Base-by-base conservation (phyloP, 129 eudicot genomes). In the Centaurea solstitialis region DNA sequence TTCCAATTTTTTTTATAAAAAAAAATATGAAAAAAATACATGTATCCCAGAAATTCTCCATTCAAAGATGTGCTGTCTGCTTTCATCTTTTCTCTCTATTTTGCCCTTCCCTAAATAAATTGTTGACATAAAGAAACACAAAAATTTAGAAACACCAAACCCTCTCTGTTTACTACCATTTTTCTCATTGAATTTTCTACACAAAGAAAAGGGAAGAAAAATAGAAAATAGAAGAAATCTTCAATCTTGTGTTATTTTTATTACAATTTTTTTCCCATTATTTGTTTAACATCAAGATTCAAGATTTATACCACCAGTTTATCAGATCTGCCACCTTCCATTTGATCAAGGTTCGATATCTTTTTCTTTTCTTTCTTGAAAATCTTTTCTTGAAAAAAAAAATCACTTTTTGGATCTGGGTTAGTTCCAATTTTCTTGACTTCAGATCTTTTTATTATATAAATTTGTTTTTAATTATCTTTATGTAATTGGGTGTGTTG, bases 371-470 rank as follows among this genome's bases (percentile, higher is more conserved):
- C n/a, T n/a, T n/a, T n/a, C n/a, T n/a, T n/a, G n/a, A n/a, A n/a
- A n/a, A n/a, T n/a, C n/a, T n/a, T n/a, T n/a, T n/a, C 73, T 80
- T 80, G 45, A 70, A 69, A 75, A 73, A 13, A 13, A 3, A 35
- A 70, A 68, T 76, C 78, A 68, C 45, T 70, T 75, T 82, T 82
- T 9, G 72, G 68, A 83, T 83, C 86, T 82, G 86, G 81, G 74
- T 76, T 72, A 76, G 82, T 76, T 62, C 37, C 33, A 40, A 13
- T 59, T 59, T 82, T 82, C 74, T 71, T 65, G 59, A 41, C 1
- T 76, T n/a, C 28, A 61, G 81, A 77, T 82, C 86, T 76, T 76
- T 74, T 22, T 59, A 1, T 81, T 39, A 68, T 81, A 50, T 71
- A 38, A 13, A 8, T 82, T 20, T 82, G 73, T 9, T 66, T 9